These are phyloP conservation scores for Colletotrichum theobromicola DNA, from an alignment of 2,329 filamentous ascomycete genomes.

Conservation along the genomic window DNA sequence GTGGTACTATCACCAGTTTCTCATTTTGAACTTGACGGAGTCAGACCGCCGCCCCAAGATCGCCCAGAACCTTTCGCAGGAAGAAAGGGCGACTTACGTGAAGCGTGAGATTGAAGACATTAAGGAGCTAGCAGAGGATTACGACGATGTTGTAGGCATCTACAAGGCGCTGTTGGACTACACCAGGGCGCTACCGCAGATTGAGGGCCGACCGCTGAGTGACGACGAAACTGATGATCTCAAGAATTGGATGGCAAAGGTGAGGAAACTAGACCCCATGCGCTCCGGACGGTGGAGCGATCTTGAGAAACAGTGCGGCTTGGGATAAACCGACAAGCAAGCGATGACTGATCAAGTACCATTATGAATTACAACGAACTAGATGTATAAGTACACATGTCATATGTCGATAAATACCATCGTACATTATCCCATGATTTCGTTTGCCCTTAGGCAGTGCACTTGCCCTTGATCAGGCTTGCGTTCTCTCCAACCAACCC, in stretches of 20 bases:
- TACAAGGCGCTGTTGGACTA: slow-evolving; percentile 87
- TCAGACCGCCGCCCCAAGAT: slow-evolving; percentile 60
- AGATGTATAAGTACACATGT: not conserved
- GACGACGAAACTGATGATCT: slow-evolving; percentile 51
- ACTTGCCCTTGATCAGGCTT: slow-evolving; percentile 44
- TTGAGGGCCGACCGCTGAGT: slow-evolving; percentile 50
- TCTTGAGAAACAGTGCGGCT: slow-evolving; percentile 46
- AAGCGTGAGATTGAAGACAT: slow-evolving; percentile 76
- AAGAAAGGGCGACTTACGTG: slow-evolving; percentile 71
- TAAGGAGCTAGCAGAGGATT: slow-evolving; percentile 67
- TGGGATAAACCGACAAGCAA: not conserved
- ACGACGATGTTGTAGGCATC: slow-evolving; percentile 74
- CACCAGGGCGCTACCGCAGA: slow-evolving; percentile 60
- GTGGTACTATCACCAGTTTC: slow-evolving; percentile 95
- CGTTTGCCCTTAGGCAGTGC: slow-evolving; percentile 25
- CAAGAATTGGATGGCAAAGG: slow-evolving; percentile 63
- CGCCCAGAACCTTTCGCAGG: slow-evolving; percentile 63
- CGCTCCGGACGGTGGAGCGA: slow-evolving; percentile 79
- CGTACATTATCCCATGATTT: slow-evolving; percentile 7
- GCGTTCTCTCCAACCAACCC: slow-evolving; percentile 65
- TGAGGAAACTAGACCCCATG: slow-evolving; percentile 76
- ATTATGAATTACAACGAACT: slow-evolving; percentile 9
- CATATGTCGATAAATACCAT: not conserved
- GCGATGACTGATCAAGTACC: not conserved
- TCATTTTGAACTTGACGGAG: slow-evolving; percentile 73